Percentiles rank a stretch among this genome's conserved stretches.
Conservation (phyloP, 2,329 filamentous ascomycete genomes). For the Clonostachys solani region DNA sequence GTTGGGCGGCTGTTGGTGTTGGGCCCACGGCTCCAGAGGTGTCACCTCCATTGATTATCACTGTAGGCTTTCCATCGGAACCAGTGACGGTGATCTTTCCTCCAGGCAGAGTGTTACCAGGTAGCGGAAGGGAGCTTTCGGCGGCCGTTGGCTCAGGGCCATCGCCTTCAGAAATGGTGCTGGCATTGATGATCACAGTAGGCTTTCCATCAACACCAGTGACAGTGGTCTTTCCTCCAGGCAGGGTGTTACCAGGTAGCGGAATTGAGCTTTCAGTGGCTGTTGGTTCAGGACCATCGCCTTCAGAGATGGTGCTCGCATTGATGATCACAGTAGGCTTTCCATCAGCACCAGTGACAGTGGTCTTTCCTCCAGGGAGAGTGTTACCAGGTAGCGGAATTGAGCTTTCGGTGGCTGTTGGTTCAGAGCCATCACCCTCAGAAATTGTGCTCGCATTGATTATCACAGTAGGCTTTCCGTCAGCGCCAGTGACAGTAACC, state of each 20-base stretch:
- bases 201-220: slow-evolving; percentile 1
- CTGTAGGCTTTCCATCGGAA: slow-evolving; percentile 2
- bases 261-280: too few species aligned
- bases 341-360: slow-evolving; percentile 1
- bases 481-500: slow-evolving; percentile 2
- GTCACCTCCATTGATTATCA: not conserved
- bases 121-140: too few species aligned
- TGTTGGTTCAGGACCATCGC: not conserved
- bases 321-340: slow-evolving; percentile 3
- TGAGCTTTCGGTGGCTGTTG: too few species aligned
- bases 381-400: not conserved
- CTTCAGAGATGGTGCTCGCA: not conserved
- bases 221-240: not conserved
- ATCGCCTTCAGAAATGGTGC: not conserved
- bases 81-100: not conserved
- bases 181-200: slow-evolving; percentile 2
- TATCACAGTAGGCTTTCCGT: slow-evolving; percentile 3
- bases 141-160: too few species aligned
- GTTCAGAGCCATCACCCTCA: not conserved
- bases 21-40: not conserved
- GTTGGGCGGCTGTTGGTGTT: not conserved
- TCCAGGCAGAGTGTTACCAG: not conserved
- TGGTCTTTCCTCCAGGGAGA: not conserved
- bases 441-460: not conserved
- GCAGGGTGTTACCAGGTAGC: not conserved